These are phyloP conservation scores for Fraxinus floribunda DNA, from an alignment of 305 asterid species.

Conservation along the genomic window DNA sequence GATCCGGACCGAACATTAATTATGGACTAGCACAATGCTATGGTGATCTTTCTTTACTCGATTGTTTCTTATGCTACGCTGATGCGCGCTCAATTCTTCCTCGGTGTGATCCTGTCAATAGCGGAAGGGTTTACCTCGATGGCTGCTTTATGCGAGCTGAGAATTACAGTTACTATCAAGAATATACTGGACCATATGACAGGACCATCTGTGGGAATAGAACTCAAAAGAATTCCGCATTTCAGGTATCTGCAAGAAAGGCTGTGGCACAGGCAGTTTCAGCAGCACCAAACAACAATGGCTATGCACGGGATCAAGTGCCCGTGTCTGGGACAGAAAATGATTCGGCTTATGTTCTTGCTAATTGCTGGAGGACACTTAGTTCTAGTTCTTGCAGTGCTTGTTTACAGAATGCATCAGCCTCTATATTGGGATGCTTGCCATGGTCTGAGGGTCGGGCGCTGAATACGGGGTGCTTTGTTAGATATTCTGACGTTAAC, in stretches of 20 bases:
- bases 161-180: slow-evolving; percentile 31
- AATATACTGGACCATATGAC: slow-evolving; percentile 30
- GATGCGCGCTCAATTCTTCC: slow-evolving; percentile 28
- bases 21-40: slow-evolving; percentile 43
- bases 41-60: slow-evolving; percentile 27
- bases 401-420: slow-evolving; percentile 35
- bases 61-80: slow-evolving; percentile 31
- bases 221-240: slow-evolving; percentile 19
- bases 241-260: slow-evolving; percentile 17
- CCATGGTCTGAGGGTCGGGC: slow-evolving; percentile 40
- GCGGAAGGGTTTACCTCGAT: slow-evolving; percentile 30
- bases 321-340: not conserved
- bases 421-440: slow-evolving; percentile 27
- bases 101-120: slow-evolving; percentile 20
- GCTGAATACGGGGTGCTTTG: slow-evolving; percentile 32
- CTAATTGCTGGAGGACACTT: slow-evolving; percentile 37
- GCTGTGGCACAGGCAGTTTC: not conserved
- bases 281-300: slow-evolving; percentile 24
- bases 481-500: slow-evolving; percentile 36
- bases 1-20: slow-evolving; percentile 22
- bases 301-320: slow-evolving; percentile 12
- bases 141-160: slow-evolving; percentile 36
- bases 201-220: slow-evolving; percentile 28
- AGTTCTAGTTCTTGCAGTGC: slow-evolving; percentile 19
- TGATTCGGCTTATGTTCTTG: slow-evolving; percentile 29